Conservation (phyloP, 2,329 filamentous ascomycete species). For the Intubia oerlemansii region DNA sequence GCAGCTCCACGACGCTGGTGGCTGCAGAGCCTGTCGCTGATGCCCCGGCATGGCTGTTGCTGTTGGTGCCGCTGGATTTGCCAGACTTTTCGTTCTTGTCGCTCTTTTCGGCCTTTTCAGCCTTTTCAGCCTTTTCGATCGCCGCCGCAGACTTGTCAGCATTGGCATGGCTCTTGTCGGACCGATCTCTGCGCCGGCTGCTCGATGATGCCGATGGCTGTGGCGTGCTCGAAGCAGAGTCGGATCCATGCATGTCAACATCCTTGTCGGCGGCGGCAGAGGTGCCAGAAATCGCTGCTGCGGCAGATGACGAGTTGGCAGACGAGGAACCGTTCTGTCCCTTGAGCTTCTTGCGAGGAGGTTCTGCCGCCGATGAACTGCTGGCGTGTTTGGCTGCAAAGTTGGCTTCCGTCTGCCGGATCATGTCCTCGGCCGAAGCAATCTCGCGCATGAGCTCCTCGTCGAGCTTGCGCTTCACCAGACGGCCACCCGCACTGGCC, state of each 20-base stretch:
- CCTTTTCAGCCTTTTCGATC: neutral
- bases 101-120: conserved; percentile 21
- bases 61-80: neutral
- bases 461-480: conserved; percentile 75
- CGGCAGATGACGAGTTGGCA: neutral
- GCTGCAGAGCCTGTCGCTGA: no score
- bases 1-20: conserved; percentile 43
- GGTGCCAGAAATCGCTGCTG: no score
- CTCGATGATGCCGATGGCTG: no score
- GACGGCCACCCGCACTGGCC: conserved; percentile 53
- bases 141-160: no score
- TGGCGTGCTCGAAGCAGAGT: no score
- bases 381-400: no score
- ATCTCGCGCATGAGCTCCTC: conserved; percentile 72
- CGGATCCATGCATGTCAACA: neutral
- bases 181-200: no score
- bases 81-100: conserved; percentile 27
- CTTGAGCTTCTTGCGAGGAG: conserved; percentile 46
- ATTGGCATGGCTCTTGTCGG: no score
- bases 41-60: no score
- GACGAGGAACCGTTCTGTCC: conserved; percentile 8
- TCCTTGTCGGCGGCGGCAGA: neutral
- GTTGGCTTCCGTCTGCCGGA: conserved; percentile 16
- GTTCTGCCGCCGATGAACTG: conserved; percentile 23
- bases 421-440: conserved; percentile 39